Evolutionary conservation across 169 alveolate species (phyloP).

Genomic region (Eimeria sp.): DNA sequence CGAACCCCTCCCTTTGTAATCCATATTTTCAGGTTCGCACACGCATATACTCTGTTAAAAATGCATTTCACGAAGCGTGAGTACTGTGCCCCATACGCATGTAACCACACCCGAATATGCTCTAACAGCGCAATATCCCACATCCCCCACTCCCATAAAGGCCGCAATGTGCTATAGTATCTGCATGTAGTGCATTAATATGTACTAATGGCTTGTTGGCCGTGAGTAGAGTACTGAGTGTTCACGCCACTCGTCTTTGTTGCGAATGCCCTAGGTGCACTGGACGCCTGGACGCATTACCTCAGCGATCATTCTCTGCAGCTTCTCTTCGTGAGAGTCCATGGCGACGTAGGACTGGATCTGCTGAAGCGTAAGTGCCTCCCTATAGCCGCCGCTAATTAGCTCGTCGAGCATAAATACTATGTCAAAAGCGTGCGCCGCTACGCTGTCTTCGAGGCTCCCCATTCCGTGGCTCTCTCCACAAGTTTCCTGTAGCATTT

Average conservation of each 20-base stretch:
- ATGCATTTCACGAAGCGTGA: neutral
- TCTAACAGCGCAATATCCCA: neutral
- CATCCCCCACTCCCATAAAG: neutral
- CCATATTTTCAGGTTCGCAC: neutral
- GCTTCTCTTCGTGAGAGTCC: conserved; percentile 96
- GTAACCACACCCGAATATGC: neutral
- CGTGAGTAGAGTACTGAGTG: neutral
- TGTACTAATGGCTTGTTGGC: neutral
- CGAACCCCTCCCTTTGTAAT: neutral
- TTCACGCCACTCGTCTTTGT: neutral
- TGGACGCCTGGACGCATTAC: conserved; percentile 12
- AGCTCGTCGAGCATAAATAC: conserved; percentile 95
- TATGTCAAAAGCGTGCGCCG: conserved; percentile 91
- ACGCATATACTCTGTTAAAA: neutral
- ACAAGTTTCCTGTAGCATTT: conserved; percentile 83
- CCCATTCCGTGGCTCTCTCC: conserved; percentile 86
- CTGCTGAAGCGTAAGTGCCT: conserved; percentile 93
- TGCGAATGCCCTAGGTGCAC: neutral
- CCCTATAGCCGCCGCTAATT: conserved; percentile 91
- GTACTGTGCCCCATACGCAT: neutral
- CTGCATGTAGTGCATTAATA: neutral
- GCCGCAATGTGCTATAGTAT: neutral
- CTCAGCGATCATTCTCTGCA: conserved; percentile 75
- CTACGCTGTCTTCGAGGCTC: conserved; percentile 89
- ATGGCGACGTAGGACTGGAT: conserved; percentile 93